Percentiles rank a stretch among this genome's conserved stretches.
phyloP scores from a whole-genome alignment of 352 stramenopile genomes.

The Phytophthora palmivora region DNA sequence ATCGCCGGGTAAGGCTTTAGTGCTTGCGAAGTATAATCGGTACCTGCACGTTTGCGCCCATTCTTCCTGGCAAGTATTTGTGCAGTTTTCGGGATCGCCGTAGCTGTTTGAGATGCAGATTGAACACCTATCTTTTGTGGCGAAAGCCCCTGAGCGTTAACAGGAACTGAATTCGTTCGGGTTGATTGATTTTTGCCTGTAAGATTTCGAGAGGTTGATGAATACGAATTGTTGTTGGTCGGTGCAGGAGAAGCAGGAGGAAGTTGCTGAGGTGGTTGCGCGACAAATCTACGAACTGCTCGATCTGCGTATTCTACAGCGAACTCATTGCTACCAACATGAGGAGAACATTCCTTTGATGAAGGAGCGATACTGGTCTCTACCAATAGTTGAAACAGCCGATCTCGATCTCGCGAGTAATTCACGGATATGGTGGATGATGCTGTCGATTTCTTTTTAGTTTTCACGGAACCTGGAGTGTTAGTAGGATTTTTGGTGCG shows the following conservation, averaged over 20 bases:
- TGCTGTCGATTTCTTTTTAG: constrained; percentile 22
- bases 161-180: constrained; percentile 12
- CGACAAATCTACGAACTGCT: constrained; percentile 27
- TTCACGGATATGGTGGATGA: not conserved
- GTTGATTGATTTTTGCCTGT: constrained; percentile 9
- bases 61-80: constrained; percentile 48
- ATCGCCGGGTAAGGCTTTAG: constrained; percentile 79
- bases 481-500: constrained; percentile 4
- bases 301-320: constrained; percentile 68
- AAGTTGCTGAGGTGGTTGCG: constrained; percentile 11
- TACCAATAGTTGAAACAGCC: constrained; percentile 46
- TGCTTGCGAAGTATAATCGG: constrained; percentile 44
- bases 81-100: constrained; percentile 25
- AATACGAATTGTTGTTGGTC: constrained; percentile 1
- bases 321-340: constrained; percentile 61
- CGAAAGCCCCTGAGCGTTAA: constrained; percentile 2
- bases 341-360: constrained; percentile 4
- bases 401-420: constrained; percentile 25
- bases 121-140: constrained; percentile 5
- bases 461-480: constrained; percentile 3
- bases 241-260: not conserved
- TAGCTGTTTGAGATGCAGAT: constrained; percentile 3
- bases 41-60: constrained; percentile 45
- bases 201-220: constrained; percentile 1
- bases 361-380: constrained; percentile 42